These are phyloP conservation scores for Blastobotrys attinorum DNA, from an alignment of 805 yeast genomes.

Conservation along the genomic window DNA sequence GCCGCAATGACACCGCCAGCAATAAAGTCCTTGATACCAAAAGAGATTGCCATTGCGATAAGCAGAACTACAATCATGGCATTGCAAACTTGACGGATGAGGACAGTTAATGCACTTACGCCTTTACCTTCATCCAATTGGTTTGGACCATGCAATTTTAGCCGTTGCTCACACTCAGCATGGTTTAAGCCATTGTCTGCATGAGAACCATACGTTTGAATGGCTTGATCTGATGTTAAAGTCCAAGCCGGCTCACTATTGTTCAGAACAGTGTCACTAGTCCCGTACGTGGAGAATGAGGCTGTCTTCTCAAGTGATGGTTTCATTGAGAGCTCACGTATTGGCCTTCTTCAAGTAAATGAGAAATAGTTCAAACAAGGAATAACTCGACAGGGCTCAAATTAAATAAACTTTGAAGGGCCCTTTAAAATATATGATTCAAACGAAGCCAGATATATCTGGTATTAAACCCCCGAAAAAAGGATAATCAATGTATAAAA, in stretches of 20 bases:
- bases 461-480: too few species aligned
- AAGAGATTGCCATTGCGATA: constrained; percentile 61
- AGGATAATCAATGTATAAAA: too few species aligned
- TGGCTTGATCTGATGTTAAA: constrained; percentile 31
- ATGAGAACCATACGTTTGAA: constrained; percentile 35
- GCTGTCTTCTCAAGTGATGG: neutral
- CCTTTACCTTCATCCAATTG: constrained; percentile 51
- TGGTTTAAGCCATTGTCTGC: constrained; percentile 41
- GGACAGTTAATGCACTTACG: constrained; percentile 45
- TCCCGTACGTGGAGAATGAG: neutral
- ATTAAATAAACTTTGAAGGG: too few species aligned
- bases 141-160: constrained; percentile 45
- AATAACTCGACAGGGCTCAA: too few species aligned
- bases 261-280: neutral
- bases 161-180: constrained; percentile 26
- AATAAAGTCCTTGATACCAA: constrained; percentile 71
- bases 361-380: too few species aligned
- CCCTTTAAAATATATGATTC: too few species aligned
- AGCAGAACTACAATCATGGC: constrained; percentile 72
- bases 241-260: constrained; percentile 17
- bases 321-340: too few species aligned
- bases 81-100: constrained; percentile 61
- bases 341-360: too few species aligned
- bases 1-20: constrained; percentile 74
- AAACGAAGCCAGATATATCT: too few species aligned